These are phyloP conservation scores for Bacidia rubella DNA, from an alignment of 495 filamentous ascomycete species.

Conservation along the genomic window DNA sequence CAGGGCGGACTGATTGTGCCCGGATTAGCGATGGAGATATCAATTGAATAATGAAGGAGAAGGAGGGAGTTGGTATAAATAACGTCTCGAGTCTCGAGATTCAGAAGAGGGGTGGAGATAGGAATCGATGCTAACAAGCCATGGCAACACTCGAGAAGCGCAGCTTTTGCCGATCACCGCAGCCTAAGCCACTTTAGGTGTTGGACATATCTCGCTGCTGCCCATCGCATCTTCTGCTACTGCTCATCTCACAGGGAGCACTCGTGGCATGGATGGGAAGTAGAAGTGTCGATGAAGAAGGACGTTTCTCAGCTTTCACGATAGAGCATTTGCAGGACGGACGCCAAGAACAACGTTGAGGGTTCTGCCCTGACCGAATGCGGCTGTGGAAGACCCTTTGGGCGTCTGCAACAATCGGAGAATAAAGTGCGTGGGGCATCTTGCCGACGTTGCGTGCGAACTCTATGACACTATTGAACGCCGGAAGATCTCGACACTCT, in stretches of 20 bases:
- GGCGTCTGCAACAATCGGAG: too few species aligned
- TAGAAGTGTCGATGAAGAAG: too few species aligned
- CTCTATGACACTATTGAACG: too few species aligned
- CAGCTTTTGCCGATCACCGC: slow-evolving; percentile 14
- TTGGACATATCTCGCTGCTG: background rate
- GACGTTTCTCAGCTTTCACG: too few species aligned
- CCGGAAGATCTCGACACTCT: too few species aligned
- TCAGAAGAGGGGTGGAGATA: background rate
- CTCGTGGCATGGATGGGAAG: too few species aligned
- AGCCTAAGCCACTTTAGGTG: background rate
- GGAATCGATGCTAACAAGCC: slow-evolving; percentile 4
- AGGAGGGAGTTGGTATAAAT: background rate
- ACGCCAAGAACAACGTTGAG: too few species aligned
- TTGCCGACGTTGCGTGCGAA: background rate
- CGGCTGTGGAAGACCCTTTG: background rate
- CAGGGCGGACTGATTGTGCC: background rate
- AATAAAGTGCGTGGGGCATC: background rate
- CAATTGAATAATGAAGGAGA: background rate
- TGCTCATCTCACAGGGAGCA: too few species aligned
- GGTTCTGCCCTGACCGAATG: background rate
- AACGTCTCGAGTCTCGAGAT: background rate
- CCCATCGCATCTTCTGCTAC: background rate
- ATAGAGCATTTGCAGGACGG: too few species aligned
- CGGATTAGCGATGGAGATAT: background rate
- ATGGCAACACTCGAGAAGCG: slow-evolving; percentile 6